Evolutionary conservation across 139 green algal species (phyloP).

Genomic region (Ostreobium quekettii): DNA sequence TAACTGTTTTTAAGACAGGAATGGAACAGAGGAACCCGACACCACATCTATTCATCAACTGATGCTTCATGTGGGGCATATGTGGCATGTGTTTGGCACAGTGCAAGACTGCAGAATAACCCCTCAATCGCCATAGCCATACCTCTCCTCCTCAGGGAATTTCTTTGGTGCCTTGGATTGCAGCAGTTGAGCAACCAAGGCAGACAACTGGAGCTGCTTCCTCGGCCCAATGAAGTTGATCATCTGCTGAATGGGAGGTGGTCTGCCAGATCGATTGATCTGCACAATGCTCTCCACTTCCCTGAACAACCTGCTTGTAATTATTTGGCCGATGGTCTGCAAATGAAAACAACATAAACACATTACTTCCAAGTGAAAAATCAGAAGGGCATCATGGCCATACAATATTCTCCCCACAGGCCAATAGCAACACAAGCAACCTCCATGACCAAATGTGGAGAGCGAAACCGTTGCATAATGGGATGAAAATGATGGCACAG

Average conservation of each 20-base stretch:
- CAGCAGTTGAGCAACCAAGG: not conserved
- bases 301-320: not conserved
- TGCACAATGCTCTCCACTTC: not conserved
- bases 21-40: not conserved
- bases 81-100: too few relatives aligned
- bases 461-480: not conserved
- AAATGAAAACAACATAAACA: not conserved
- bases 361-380: too few relatives aligned
- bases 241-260: not conserved
- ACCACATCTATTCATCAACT: constrained; percentile 2
- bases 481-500: too few relatives aligned
- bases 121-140: not conserved
- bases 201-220: not conserved
- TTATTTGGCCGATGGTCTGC: not conserved
- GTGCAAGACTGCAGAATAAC: too few relatives aligned
- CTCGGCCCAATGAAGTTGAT: not conserved
- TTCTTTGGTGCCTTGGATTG: not conserved
- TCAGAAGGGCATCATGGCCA: too few relatives aligned
- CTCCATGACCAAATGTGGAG: not conserved
- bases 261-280: not conserved
- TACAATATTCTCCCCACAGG: too few relatives aligned
- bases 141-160: not conserved
- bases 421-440: too few relatives aligned
- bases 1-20: not conserved
- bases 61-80: too few relatives aligned